phyloP scores from a whole-genome alignment of 129 eudicot species.

The Arctium lappa region DNA sequence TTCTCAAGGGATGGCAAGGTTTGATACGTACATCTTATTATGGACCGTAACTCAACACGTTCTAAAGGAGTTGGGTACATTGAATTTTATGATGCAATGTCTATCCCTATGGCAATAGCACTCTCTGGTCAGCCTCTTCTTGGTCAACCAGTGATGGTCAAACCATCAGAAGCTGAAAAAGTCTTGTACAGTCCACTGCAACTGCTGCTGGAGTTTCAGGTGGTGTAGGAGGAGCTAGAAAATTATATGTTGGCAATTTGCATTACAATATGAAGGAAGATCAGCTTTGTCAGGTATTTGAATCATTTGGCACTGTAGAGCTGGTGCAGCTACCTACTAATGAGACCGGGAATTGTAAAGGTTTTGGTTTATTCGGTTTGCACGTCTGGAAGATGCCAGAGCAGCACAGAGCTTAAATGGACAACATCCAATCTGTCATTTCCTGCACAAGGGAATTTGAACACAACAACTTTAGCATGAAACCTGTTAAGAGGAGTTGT shows the following conservation, averaged over 20 bases:
- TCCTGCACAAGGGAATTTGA: too few species aligned
- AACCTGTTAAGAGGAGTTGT: too few species aligned
- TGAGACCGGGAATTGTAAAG: constrained; percentile 80
- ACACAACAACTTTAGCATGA: too few species aligned
- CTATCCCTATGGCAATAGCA: constrained; percentile 97
- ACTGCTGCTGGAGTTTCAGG: constrained; percentile 56
- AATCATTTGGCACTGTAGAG: constrained; percentile 89
- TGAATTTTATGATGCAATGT: constrained; percentile 86
- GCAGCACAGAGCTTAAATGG: constrained; percentile 84
- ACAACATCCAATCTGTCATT: constrained; percentile 5
- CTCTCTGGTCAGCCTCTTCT: constrained; percentile 91
- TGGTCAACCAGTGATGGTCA: constrained; percentile 90
- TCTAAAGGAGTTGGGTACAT: constrained; percentile 96
- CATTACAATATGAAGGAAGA: constrained; percentile 78
- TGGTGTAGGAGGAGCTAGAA: constrained; percentile 66
- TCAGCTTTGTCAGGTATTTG: constrained; percentile 91
- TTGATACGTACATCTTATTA: constrained; percentile 77
- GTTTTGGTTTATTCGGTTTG: constrained; percentile 87
- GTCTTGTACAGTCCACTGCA: constrained; percentile 82
- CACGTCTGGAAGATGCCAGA: constrained; percentile 80
- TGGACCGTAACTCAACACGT: constrained; percentile 90
- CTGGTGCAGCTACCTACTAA: constrained; percentile 87
- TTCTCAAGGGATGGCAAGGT: constrained; percentile 96
- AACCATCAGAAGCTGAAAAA: constrained; percentile 98
- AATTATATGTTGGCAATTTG: constrained; percentile 84